Conservation (phyloP, 768 basidiomycete species). For the Infundibulicybe gibba region DNA sequence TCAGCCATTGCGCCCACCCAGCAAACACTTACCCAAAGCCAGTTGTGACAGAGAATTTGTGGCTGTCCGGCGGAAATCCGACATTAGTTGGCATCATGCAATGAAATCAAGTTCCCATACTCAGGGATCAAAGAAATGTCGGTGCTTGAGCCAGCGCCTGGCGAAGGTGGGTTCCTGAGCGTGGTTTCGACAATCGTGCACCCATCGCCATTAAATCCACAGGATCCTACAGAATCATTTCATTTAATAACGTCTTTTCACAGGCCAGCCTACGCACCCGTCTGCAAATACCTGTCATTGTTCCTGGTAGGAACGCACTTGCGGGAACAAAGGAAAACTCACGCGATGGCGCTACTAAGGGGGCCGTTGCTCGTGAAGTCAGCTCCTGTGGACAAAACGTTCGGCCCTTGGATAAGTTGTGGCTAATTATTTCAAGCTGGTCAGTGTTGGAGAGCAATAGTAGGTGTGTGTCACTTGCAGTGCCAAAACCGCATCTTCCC, state of each 20-base stretch:
- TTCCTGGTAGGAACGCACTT: not conserved
- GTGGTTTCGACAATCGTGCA: constrained; percentile 30
- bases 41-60: constrained; percentile 27
- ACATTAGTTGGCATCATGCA: not conserved
- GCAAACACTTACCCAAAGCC: constrained; percentile 24
- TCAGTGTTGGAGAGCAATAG: too few species aligned
- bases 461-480: too few species aligned
- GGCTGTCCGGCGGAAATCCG: constrained; percentile 10
- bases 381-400: constrained; percentile 22
- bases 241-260: not conserved
- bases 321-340: not conserved
- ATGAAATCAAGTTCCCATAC: constrained; percentile 11
- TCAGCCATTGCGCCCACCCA: not conserved
- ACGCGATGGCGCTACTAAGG: constrained; percentile 24
- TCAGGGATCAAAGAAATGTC: constrained; percentile 29
- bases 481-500: too few species aligned
- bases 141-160: constrained; percentile 29
- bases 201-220: constrained; percentile 31
- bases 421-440: constrained; percentile 10
- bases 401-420: constrained; percentile 16
- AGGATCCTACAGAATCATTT: constrained; percentile 16
- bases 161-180: constrained; percentile 25
- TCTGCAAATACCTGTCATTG: constrained; percentile 18
- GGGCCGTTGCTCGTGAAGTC: constrained; percentile 23
- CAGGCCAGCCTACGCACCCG: not conserved